Percentiles rank a stretch among this genome's conserved stretches.
Evolutionary conservation across 495 filamentous ascomycete genomes (phyloP).

Genomic region (Oidiodendron maius): DNA sequence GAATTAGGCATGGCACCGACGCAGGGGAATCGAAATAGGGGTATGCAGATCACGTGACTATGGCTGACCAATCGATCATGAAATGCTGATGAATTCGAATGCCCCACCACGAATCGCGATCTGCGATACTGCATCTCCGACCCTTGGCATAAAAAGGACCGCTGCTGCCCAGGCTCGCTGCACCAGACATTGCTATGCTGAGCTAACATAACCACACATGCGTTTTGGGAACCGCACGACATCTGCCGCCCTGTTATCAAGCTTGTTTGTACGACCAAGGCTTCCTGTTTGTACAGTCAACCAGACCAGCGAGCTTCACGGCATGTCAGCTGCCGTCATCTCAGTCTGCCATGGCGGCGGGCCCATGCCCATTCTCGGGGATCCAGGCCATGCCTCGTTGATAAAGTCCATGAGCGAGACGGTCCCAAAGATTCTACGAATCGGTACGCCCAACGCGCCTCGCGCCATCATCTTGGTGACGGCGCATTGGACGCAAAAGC

Average conservation of each 20-base stretch:
- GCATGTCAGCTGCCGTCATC: constrained; percentile 32
- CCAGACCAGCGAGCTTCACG: constrained; percentile 2
- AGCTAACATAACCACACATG: background rate
- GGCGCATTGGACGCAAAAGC: constrained; percentile 32
- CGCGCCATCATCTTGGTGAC: constrained; percentile 35
- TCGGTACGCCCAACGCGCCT: constrained; percentile 29
- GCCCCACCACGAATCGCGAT: background rate
- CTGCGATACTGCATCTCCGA: background rate
- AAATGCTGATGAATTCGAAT: background rate
- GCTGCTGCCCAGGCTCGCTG: background rate
- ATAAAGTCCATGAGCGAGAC: constrained; percentile 26
- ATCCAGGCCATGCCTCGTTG: constrained; percentile 27
- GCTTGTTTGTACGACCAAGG: background rate
- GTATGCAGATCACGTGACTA: background rate
- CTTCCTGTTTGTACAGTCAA: background rate
- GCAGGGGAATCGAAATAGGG: background rate
- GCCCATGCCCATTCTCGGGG: constrained; percentile 34
- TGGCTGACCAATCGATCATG: background rate
- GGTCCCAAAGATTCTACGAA: constrained; percentile 30
- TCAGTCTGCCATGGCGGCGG: constrained; percentile 37
- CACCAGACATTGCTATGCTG: background rate
- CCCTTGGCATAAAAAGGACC: background rate
- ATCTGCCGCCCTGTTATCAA: background rate
- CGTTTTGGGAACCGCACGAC: background rate
- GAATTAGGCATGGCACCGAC: background rate